Evolutionary conservation across 495 filamentous ascomycete species (phyloP).

Genomic region (Aspergillus sclerotioniger): DNA sequence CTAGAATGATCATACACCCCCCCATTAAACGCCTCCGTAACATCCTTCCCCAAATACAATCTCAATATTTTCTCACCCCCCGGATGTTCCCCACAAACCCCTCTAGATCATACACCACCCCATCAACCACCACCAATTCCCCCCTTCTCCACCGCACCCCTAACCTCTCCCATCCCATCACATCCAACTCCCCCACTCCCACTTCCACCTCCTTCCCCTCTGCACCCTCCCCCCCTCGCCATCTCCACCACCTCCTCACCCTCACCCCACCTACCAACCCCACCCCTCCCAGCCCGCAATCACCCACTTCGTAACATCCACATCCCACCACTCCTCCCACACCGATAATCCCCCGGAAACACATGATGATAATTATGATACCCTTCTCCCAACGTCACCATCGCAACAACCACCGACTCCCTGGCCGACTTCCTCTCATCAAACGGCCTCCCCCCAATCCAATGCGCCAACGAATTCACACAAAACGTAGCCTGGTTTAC

Average conservation of each 20-base stretch:
- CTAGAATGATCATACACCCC: not conserved
- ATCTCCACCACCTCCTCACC: not conserved
- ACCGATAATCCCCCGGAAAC: constrained; percentile 1
- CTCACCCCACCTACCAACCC: not conserved
- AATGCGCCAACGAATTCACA: constrained; percentile 90
- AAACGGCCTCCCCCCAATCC: constrained; percentile 89
- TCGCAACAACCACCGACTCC: constrained; percentile 80
- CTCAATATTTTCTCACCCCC: not conserved
- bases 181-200: not conserved
- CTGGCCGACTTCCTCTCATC: constrained; percentile 87
- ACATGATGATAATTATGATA: constrained; percentile 48
- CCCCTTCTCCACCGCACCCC: not conserved
- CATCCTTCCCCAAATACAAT: not conserved
- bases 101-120: not conserved
- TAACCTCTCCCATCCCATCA: not conserved
- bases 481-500: constrained; percentile 92
- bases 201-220: not conserved
- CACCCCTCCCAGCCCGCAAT: not conserved
- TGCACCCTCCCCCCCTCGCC: too few species aligned
- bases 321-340: not conserved
- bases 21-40: not conserved
- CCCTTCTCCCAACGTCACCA: constrained; percentile 85
- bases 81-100: not conserved
- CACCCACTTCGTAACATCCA: constrained; percentile 4
- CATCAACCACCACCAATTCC: not conserved